These are phyloP conservation scores for Puya raimondii DNA, from an alignment of 176 grass and related monocot species.

Conservation along the genomic window DNA sequence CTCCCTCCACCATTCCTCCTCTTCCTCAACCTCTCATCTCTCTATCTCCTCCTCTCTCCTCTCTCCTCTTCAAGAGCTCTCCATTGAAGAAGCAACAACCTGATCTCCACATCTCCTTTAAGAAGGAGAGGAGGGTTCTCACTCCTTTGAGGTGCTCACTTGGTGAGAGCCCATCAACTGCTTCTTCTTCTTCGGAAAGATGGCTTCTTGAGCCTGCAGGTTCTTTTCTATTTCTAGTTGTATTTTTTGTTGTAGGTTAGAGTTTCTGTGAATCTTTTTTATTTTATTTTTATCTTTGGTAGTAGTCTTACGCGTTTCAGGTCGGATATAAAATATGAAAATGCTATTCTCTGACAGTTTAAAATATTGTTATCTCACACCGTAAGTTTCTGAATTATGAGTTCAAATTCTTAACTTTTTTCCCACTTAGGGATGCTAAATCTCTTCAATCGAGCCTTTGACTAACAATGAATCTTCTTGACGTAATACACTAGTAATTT, in stretches of 20 bases:
- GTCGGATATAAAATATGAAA: no score
- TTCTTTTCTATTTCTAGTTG: neutral
- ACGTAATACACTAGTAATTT: no score
- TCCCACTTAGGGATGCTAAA: no score
- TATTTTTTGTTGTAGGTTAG: neutral
- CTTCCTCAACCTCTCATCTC: constrained; percentile 1
- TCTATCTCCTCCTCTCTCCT: constrained; percentile 7
- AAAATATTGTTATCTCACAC: no score
- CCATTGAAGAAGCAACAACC: neutral
- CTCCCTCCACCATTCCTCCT: neutral
- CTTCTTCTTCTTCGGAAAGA: constrained; percentile 26
- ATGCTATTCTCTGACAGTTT: no score
- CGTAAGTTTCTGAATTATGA: no score
- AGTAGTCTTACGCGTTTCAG: no score
- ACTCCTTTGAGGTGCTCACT: constrained; percentile 19
- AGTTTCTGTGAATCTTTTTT: neutral
- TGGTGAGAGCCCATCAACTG: neutral
- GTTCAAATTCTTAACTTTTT: no score
- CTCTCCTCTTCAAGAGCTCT: neutral
- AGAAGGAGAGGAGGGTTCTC: neutral
- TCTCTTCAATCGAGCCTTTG: no score
- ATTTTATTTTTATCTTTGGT: no score
- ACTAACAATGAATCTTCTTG: no score
- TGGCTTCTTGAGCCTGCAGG: constrained; percentile 62
- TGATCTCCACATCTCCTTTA: neutral